phyloP scores from a whole-genome alignment of 2,329 filamentous ascomycete genomes.

The Venturia nashicola region DNA sequence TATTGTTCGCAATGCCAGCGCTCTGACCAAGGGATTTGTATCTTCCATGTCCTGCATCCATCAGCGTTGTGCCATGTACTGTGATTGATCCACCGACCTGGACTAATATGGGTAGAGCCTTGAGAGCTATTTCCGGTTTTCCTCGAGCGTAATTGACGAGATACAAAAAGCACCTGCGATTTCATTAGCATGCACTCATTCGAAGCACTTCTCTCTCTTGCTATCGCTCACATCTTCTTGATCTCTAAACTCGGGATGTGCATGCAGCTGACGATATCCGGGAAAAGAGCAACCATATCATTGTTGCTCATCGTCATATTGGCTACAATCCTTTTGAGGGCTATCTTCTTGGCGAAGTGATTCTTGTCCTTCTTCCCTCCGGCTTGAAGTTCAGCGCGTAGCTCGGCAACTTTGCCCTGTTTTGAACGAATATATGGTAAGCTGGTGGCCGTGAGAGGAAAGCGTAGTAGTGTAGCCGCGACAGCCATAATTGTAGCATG shows the following conservation, averaged over 20 bases:
- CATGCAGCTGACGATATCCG: slow-evolving; percentile 94
- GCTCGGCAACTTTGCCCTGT: slow-evolving; percentile 98
- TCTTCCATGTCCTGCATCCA: slow-evolving; percentile 71
- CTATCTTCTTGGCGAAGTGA: slow-evolving; percentile 87
- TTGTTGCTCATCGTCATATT: slow-evolving; percentile 99
- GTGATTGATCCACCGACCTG: slow-evolving; percentile 41
- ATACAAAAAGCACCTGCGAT: slow-evolving; percentile 86
- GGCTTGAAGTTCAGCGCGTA: slow-evolving; percentile 85
- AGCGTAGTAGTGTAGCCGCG: slow-evolving; percentile 15
- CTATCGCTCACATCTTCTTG: slow-evolving; percentile 80
- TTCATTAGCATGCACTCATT: neutral
- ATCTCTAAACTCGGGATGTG: slow-evolving; percentile 88
- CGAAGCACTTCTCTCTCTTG: neutral
- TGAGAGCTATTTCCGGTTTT: slow-evolving; percentile 86
- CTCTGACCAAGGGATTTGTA: slow-evolving; percentile 79
- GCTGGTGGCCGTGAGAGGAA: slow-evolving; percentile 37
- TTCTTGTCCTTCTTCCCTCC: slow-evolving; percentile 98
- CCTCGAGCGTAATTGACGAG: slow-evolving; percentile 93
- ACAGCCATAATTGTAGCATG: slow-evolving; percentile 7
- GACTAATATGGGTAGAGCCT: slow-evolving; percentile 78
- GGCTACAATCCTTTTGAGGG: slow-evolving; percentile 97
- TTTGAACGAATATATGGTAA: slow-evolving; percentile 23
- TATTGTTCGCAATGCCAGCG: slow-evolving; percentile 84
- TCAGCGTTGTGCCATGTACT: slow-evolving; percentile 6
- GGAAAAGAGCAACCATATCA: slow-evolving; percentile 95